Evolutionary conservation across 2,329 filamentous ascomycete species (phyloP), one percentile per base, ranked within the genome.

Genomic region (Aschersonia sp.): DNA sequence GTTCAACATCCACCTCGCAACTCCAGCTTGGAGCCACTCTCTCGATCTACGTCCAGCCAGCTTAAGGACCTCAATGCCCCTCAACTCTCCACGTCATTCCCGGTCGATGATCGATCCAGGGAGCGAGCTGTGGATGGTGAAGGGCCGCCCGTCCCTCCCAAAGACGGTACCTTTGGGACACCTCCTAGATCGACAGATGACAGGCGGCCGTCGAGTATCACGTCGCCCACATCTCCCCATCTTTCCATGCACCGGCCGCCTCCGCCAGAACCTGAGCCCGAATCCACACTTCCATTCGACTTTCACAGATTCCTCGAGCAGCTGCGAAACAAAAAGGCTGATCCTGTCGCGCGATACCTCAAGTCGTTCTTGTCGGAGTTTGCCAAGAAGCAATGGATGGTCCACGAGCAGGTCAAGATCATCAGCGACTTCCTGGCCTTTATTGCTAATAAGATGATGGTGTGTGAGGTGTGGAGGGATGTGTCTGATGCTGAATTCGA

Each of bases 391-490:
- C 92, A 97, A 65, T 98, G 92, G 92, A 94, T 95, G 86, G 92
- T 95, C 6, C 92, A 98, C 62, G 92, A 98, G 66, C 92, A 98
- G 64, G 92, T 97, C 61, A 98, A 98, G 67, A 97, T 98, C 52
- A 95, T 98, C 51, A 81, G 87, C 54, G 94, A 98, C 62, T 98
- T 98, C 56, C 71, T 98, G 44, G 81, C 88, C 43, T 98, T 98
- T 59, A 98, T 98, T 53, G 85, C 86, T 47, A 95, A 95, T 67
- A 97, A 97, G 69, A 98, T 98, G 94, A 87, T 84, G 11, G 77
- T 87, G 53, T 98, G 92, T 59, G 92, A 98, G 52, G 87, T 98
- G 4, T 98, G 92, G 92, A 80, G 86, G 49, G 87, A 92, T 35
- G 87, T 97, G 0, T 94, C 89, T 0, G 92, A 98, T 62, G 87